Conservation (phyloP, 306 rosid genomes). For the Aeschynomene evenia region DNA sequence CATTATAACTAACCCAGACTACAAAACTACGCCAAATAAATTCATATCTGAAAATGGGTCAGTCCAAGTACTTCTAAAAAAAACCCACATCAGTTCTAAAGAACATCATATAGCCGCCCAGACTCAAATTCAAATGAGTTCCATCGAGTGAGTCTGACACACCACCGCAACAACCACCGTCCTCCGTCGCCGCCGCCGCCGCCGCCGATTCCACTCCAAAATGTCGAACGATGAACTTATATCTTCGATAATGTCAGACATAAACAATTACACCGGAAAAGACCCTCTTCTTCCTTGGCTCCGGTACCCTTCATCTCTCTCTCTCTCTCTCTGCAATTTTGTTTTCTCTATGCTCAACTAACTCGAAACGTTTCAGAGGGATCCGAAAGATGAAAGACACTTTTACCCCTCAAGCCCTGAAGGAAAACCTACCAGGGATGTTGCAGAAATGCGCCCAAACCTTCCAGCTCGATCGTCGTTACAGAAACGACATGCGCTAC, state of each 20-base stretch:
- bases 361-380: conserved; percentile 51
- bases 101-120: conserved; percentile 23
- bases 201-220: neutral
- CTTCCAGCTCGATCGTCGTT: conserved; percentile 79
- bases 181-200: conserved; percentile 40
- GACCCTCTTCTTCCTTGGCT: conserved; percentile 99
- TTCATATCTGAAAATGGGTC: neutral
- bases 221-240: conserved; percentile 55
- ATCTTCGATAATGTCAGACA: conserved; percentile 61
- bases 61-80: neutral
- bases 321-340: conserved; percentile 2
- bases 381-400: conserved; percentile 70
- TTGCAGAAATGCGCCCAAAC: conserved; percentile 68
- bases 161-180: neutral
- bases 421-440: conserved; percentile 69
- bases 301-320: conserved; percentile 42
- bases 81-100: neutral
- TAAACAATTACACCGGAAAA: conserved; percentile 67
- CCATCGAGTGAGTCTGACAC: neutral
- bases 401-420: conserved; percentile 54
- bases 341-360: neutral
- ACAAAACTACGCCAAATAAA: too few relatives aligned
- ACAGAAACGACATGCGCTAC: conserved; percentile 77
- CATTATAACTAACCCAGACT: too few relatives aligned
- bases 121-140: conserved; percentile 43